These are phyloP conservation scores for Artomyces pyxidatus DNA, from an alignment of 768 basidiomycete genomes.

Conservation along the genomic window DNA sequence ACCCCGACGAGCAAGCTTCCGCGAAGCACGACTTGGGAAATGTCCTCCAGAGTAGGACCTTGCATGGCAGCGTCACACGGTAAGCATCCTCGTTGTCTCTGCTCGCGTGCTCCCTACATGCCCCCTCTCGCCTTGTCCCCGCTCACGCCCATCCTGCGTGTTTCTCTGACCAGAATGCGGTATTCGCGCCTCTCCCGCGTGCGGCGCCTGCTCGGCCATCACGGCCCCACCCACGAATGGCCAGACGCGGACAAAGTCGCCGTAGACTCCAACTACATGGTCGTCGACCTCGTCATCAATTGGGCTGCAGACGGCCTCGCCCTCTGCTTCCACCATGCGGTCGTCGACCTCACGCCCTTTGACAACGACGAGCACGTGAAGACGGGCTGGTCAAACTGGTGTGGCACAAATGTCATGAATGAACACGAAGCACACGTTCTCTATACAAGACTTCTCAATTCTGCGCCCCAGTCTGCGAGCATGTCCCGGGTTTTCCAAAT, in stretches of 20 bases:
- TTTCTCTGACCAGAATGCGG: slow-evolving; percentile 47
- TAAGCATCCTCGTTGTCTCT: slow-evolving; percentile 20
- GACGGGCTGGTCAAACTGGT: slow-evolving; percentile 83
- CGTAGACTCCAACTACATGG: slow-evolving; percentile 70
- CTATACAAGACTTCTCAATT: slow-evolving; percentile 48
- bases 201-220: slow-evolving; percentile 63
- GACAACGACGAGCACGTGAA: slow-evolving; percentile 74
- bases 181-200: slow-evolving; percentile 71
- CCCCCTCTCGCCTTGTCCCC: background rate
- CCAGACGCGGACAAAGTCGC: slow-evolving; percentile 60
- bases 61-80: slow-evolving; percentile 83
- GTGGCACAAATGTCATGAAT: slow-evolving; percentile 64
- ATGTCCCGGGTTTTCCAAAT: slow-evolving; percentile 74
- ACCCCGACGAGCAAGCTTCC: slow-evolving; percentile 75
- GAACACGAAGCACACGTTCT: slow-evolving; percentile 50
- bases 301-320: slow-evolving; percentile 84
- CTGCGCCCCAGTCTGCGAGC: slow-evolving; percentile 40
- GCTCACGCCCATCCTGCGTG: slow-evolving; percentile 15
- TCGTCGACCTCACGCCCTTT: slow-evolving; percentile 56
- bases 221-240: slow-evolving; percentile 47
- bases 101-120: background rate
- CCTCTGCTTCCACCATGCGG: slow-evolving; percentile 83
- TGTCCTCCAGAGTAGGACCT: slow-evolving; percentile 63
- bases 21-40: slow-evolving; percentile 67
- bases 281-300: slow-evolving; percentile 84